Percentiles rank a stretch among this genome's conserved stretches.
Evolutionary conservation across 805 yeast genomes (phyloP).

Genomic region (Scheffersomyces spartinae): DNA sequence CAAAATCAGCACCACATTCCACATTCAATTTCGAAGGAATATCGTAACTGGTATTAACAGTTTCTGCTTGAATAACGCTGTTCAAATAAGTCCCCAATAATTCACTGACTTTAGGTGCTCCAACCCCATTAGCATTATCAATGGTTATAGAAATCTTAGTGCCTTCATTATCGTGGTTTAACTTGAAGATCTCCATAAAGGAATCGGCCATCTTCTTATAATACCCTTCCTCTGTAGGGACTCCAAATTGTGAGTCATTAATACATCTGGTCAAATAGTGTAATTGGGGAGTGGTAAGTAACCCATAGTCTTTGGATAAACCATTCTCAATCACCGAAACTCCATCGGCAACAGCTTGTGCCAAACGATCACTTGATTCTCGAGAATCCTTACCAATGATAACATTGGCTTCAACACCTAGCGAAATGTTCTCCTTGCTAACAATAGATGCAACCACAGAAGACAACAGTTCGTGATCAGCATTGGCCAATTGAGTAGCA

Average conservation of each 20-base stretch:
- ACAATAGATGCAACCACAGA: conserved; percentile 26
- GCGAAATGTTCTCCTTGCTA: conserved; percentile 33
- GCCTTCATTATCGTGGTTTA: conserved; percentile 7
- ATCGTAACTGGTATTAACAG: conserved; percentile 44
- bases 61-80: conserved; percentile 25
- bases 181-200: conserved; percentile 31
- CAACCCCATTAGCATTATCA: conserved; percentile 97
- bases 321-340: conserved; percentile 35
- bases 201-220: conserved; percentile 49
- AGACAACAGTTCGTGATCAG: conserved; percentile 34
- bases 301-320: conserved; percentile 42
- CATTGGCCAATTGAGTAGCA: conserved; percentile 75
- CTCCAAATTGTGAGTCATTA: conserved; percentile 58
- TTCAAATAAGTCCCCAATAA: conserved; percentile 32
- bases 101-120: conserved; percentile 59
- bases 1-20: conserved; percentile 91
- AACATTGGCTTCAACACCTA: conserved; percentile 31
- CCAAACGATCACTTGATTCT: conserved; percentile 63
- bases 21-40: conserved; percentile 54
- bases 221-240: conserved; percentile 57
- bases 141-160: conserved; percentile 41
- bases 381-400: conserved; percentile 83
- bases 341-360: conserved; percentile 51
- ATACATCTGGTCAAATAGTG: conserved; percentile 72
- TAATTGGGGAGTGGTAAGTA: conserved; percentile 87